Evolutionary conservation across 1,284 basidiomycete genomes (phyloP).

Genomic region (Heterobasidion parviporum): DNA sequence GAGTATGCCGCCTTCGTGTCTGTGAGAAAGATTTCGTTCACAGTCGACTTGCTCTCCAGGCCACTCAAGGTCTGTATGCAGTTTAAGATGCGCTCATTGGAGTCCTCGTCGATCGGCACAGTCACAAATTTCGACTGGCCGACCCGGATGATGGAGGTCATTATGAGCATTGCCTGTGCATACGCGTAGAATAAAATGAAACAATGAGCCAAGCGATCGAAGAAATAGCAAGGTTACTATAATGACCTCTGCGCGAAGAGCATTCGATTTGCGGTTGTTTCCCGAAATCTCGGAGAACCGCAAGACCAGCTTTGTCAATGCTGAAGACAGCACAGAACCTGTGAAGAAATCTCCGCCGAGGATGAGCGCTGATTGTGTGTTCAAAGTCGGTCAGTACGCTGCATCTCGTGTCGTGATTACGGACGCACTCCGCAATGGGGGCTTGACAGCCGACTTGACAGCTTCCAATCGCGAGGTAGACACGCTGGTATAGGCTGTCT

Average conservation of each 20-base stretch:
- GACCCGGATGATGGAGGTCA: slow-evolving; percentile 94
- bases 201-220: not conserved
- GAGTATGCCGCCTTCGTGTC: slow-evolving; percentile 93
- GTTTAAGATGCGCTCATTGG: slow-evolving; percentile 92
- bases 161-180: slow-evolving; percentile 89
- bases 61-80: slow-evolving; percentile 92
- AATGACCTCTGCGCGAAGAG: slow-evolving; percentile 77
- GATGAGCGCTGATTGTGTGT: slow-evolving; percentile 57
- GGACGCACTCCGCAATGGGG: slow-evolving; percentile 72
- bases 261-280: slow-evolving; percentile 58
- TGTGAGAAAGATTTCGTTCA: slow-evolving; percentile 84
- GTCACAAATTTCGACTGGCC: slow-evolving; percentile 95
- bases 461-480: slow-evolving; percentile 66
- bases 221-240: not conserved
- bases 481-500: slow-evolving; percentile 81
- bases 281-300: slow-evolving; percentile 61
- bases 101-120: slow-evolving; percentile 96
- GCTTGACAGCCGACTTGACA: slow-evolving; percentile 83
- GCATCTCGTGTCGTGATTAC: not conserved
- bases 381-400: slow-evolving; percentile 2
- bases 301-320: slow-evolving; percentile 89
- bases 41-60: slow-evolving; percentile 50
- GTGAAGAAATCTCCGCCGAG: slow-evolving; percentile 98
- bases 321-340: slow-evolving; percentile 81
- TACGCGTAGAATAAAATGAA: not conserved